Percentiles rank a stretch among this genome's conserved stretches.
These are phyloP conservation scores for Cytidiella melzeri DNA, from an alignment of 768 basidiomycete species.

Conservation along the genomic window DNA sequence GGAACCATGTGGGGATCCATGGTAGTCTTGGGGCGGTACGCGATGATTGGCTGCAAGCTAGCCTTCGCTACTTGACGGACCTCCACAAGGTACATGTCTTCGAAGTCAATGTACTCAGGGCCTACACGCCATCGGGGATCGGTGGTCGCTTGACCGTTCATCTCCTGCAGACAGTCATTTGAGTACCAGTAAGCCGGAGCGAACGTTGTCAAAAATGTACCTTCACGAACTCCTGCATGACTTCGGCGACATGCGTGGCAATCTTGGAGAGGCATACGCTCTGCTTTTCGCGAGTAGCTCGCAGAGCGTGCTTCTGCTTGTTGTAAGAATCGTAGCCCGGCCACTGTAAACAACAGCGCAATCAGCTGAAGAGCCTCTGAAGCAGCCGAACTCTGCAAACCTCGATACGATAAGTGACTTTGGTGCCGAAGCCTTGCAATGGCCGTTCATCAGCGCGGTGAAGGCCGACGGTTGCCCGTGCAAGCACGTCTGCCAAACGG, in stretches of 20 bases:
- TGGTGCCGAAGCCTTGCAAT: slow-evolving; percentile 9
- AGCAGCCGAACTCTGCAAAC: not conserved
- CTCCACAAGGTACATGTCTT: slow-evolving; percentile 11
- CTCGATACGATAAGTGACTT: slow-evolving; percentile 12
- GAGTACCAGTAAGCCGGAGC: not conserved
- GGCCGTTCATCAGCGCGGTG: slow-evolving; percentile 4
- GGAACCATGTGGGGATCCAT: not conserved
- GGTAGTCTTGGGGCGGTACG: slow-evolving; percentile 6
- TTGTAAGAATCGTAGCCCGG: slow-evolving; percentile 9
- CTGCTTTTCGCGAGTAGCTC: slow-evolving; percentile 10
- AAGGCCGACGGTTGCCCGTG: slow-evolving; percentile 2
- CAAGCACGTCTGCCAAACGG: slow-evolving; percentile 4
- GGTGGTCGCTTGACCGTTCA: not conserved
- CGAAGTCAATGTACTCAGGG: slow-evolving; percentile 2
- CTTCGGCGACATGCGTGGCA: slow-evolving; percentile 12
- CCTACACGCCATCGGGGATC: slow-evolving; percentile 12
- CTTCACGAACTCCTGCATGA: slow-evolving; percentile 12
- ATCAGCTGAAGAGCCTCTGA: not conserved
- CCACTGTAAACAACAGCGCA: slow-evolving; percentile 3
- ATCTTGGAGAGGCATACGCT: slow-evolving; percentile 9
- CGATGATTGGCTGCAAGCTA: slow-evolving; percentile 12
- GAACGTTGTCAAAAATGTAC: not conserved
- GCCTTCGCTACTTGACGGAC: slow-evolving; percentile 12
- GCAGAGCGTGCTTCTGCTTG: slow-evolving; percentile 12
- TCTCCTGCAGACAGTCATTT: slow-evolving; percentile 2